Evolutionary conservation across 2,329 filamentous ascomycete genomes (phyloP), one percentile per base, ranked within the genome.

Genomic region (Talaromyces islandicus): DNA sequence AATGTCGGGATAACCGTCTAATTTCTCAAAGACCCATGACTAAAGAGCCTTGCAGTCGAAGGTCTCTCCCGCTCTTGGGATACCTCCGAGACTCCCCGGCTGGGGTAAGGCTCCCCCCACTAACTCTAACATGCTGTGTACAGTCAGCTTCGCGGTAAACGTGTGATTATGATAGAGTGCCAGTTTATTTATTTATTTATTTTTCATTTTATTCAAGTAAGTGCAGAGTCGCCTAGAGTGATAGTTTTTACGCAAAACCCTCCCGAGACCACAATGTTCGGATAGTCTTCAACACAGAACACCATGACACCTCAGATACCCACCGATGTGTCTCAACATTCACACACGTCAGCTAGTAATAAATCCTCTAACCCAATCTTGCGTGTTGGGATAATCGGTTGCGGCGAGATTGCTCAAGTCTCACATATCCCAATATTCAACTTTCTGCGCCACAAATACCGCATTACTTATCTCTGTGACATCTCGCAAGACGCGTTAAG

Each of bases 401-500:
- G 77, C 54, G 81, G 81, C 41, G 79, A 83, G 63, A 71, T 83
- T 46, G 70, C 72, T 19, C 79, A 83, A 67, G 79, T 83, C 25
- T 73, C 77, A 10, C 82, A 84, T 62, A 76, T 84, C 7, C 81
- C 80, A 1, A 78, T 71, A 1, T 61, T 83, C 7, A 72, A 70
- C 52, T 72, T 75, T 27, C 70, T 85, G 5, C 73, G 73, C 12
- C 65, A 79, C 52, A 69, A 73, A 29, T 85, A 76, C 69, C 69
- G 67, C 2, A 76, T 77, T 17, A 81, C 77, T 0, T 78, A 78
- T 61, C 71, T 85, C 17, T 84, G 81, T 67, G 83, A 84, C 62
- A 71, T 82, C 11, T 84, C 83, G 0, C 55, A 66, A n/a, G 62
- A 75, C 41, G 71, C 75, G 0, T 64, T 78, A 29, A 51, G 64